Evolutionary conservation across 345 rosid species (phyloP).

Genomic region (Eucalyptus curtisii): DNA sequence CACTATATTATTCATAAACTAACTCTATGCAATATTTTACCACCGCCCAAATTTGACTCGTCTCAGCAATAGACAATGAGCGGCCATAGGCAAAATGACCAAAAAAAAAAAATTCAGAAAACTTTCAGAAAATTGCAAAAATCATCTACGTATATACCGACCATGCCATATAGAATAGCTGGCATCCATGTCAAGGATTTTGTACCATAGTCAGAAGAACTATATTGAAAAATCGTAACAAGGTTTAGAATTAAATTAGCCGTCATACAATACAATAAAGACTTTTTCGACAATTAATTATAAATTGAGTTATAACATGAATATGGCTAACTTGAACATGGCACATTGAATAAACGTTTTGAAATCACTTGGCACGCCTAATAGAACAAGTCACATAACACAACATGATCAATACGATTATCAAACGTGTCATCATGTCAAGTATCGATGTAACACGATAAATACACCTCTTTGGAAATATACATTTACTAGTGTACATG

Average conservation of each 20-base stretch:
- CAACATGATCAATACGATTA: too few species aligned
- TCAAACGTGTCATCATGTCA: too few species aligned
- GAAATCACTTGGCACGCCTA: too few species aligned
- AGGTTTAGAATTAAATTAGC: background rate
- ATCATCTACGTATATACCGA: rapidly evolving
- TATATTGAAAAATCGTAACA: background rate
- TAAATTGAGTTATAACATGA: background rate
- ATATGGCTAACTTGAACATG: background rate
- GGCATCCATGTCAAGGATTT: rapidly evolving
- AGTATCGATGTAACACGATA: rapidly evolving
- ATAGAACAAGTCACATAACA: background rate
- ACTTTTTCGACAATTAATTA: background rate
- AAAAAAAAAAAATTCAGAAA: background rate
- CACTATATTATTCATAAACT: background rate
- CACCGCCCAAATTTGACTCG: background rate
- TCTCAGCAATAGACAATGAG: background rate
- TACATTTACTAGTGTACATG: too few species aligned
- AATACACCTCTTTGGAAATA: too few species aligned
- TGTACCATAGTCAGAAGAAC: background rate
- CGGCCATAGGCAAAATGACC: background rate
- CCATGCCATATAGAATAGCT: rapidly evolving
- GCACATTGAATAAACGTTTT: background rate
- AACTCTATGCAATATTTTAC: background rate
- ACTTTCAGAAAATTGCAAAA: background rate
- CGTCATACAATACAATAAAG: rapidly evolving